These are phyloP conservation scores for Coemansia sp. DNA, from an alignment of 192 early-diverging fungal genomes.

Conservation along the genomic window DNA sequence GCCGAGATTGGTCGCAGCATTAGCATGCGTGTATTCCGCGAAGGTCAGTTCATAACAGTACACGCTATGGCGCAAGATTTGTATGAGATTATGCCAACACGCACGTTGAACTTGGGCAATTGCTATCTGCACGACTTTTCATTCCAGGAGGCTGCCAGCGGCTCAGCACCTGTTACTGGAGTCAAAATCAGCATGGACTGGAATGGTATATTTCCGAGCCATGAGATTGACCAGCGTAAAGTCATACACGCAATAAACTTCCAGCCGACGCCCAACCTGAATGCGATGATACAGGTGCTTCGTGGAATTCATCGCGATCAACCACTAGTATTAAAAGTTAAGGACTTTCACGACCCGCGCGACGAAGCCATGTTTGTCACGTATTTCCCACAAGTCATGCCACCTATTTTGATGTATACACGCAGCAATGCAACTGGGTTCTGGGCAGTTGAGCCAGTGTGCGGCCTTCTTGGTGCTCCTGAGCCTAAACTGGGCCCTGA, in stretches of 20 bases:
- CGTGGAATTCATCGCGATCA: slow-evolving; percentile 8
- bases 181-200: slow-evolving; percentile 10
- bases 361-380: slow-evolving; percentile 76
- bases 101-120: slow-evolving; percentile 77
- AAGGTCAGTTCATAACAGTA: slow-evolving; percentile 47
- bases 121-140: slow-evolving; percentile 68
- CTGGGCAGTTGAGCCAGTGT: slow-evolving; percentile 26
- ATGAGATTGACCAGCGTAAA: not conserved
- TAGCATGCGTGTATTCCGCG: slow-evolving; percentile 57
- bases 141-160: slow-evolving; percentile 58
- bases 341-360: slow-evolving; percentile 30
- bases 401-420: slow-evolving; percentile 15
- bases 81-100: slow-evolving; percentile 73
- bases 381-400: slow-evolving; percentile 12
- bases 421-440: slow-evolving; percentile 32
- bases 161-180: slow-evolving; percentile 23
- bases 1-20: slow-evolving; percentile 54
- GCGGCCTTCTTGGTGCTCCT: slow-evolving; percentile 5
- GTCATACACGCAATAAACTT: slow-evolving; percentile 27
- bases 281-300: slow-evolving; percentile 21
- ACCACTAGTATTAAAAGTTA: slow-evolving; percentile 19
- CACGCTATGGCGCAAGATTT: slow-evolving; percentile 61
- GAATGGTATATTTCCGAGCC: not conserved
- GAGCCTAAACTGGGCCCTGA: not conserved
- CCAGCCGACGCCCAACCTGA: slow-evolving; percentile 16